Base-by-base conservation (phyloP, 225 moss, liverwort and hornwort genomes). In the Climacium dendroides region DNA sequence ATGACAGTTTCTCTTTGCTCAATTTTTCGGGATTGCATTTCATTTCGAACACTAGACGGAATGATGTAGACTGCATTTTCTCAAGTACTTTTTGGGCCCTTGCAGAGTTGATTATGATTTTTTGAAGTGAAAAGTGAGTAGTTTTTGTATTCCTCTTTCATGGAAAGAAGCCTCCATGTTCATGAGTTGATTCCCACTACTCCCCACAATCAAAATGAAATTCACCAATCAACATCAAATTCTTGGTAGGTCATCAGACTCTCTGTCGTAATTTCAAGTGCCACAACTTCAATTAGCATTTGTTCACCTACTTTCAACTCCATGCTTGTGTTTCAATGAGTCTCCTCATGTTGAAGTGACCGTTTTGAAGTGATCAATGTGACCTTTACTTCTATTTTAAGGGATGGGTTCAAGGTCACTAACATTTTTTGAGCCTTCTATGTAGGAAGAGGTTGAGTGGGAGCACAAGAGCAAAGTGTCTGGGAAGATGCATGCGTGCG, bases 401-500 rank as follows among this genome's bases (percentile, higher is more conserved):
- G 15, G 19, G 32, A 52, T 24, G 41, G 54, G 19, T 52, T 63
- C 39, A 13, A 74, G 74, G 61, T 22, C 41, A 54, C 76, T 85
- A 65, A 77, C 30, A 30, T 39, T 77, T 64, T 85, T 23, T 18
- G 85, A 85, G 19, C 11, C 75, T 11, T 63, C 17, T 64, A 11
- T 85, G 86, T 94, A 98, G 96, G 98, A 98, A 90, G 88, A 90
- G 85, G 87, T 94, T 35, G 91, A 95, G 23, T 95, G 93, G 92
- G 91, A 94, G 80, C 87, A 92, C 78, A 92, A 87, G 88, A 98
- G 98, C 91, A 91, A 87, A 80, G 71, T 76, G 26, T n/a, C 87
- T 20, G 92, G 93, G 48, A 96, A 89, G 89, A 98, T 98, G 98
- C 98, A 98, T 77, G 98, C 98, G 15, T 98, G 98, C 63, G 98